Conservation (phyloP, 495 filamentous ascomycete genomes). For the Aspergillus coremiiformis region DNA sequence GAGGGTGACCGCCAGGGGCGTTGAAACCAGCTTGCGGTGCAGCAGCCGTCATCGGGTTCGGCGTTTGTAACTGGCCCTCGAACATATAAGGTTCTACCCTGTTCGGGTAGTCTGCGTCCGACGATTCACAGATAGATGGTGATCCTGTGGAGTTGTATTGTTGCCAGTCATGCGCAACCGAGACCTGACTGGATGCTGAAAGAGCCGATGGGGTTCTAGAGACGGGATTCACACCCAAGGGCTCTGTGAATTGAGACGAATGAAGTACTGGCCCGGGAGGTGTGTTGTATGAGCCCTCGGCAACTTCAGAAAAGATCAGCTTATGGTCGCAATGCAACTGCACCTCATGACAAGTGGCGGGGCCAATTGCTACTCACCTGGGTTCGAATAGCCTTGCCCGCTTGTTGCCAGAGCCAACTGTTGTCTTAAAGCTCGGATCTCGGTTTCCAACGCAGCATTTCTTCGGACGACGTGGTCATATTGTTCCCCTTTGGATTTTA, state of each 20-base stretch:
- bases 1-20: conserved; percentile 5
- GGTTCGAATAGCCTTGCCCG: conserved; percentile 11
- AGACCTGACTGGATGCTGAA: conserved; percentile 15
- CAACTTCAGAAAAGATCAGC: not conserved
- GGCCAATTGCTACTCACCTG: conserved; percentile 8
- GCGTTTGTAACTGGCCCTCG: conserved; percentile 13
- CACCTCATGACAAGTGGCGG: not conserved
- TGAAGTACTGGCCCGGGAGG: conserved; percentile 11
- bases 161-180: conserved; percentile 17
- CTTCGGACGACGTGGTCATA: conserved; percentile 44
- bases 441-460: conserved; percentile 48
- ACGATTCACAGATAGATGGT: conserved; percentile 14
- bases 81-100: conserved; percentile 17
- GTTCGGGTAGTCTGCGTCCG: conserved; percentile 16
- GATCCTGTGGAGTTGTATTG: conserved; percentile 15
- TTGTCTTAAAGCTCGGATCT: conserved; percentile 39
- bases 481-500: conserved; percentile 39
- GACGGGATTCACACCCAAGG: conserved; percentile 10
- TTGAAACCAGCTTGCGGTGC: conserved; percentile 10
- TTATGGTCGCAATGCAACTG: not conserved
- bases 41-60: conserved; percentile 7
- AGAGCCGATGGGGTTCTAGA: conserved; percentile 17
- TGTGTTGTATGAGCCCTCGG: conserved; percentile 14
- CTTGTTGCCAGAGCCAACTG: conserved; percentile 27
- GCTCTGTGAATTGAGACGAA: conserved; percentile 14